These are phyloP conservation scores for Beauveria sp. DNA, from an alignment of 2,329 filamentous ascomycete genomes.

Conservation along the genomic window DNA sequence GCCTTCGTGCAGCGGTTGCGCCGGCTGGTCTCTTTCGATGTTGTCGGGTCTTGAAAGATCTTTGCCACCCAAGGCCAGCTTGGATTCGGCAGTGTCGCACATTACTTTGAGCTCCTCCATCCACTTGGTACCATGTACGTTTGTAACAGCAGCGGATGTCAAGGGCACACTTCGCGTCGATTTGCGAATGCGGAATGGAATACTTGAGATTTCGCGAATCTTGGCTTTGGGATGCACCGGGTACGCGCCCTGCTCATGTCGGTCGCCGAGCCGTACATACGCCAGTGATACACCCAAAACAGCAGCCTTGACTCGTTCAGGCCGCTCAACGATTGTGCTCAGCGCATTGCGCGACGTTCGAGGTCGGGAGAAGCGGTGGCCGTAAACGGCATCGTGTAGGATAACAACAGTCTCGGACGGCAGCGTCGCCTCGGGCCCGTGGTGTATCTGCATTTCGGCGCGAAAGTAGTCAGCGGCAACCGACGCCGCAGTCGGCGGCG, in stretches of 20 bases:
- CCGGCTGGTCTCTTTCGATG: conserved; percentile 42
- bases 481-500: conserved; percentile 39
- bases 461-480: conserved; percentile 63
- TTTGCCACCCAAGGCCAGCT: conserved; percentile 67
- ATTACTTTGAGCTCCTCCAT: conserved; percentile 85
- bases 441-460: conserved; percentile 59
- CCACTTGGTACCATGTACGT: conserved; percentile 86
- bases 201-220: conserved; percentile 44
- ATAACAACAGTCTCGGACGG: conserved; percentile 67
- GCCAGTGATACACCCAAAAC: conserved; percentile 77
- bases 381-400: conserved; percentile 89
- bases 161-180: conserved; percentile 66
- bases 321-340: conserved; percentile 81
- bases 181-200: conserved; percentile 80
- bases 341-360: conserved; percentile 65
- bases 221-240: conserved; percentile 58
- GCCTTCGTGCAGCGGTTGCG: conserved; percentile 67
- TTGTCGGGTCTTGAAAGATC: conserved; percentile 63
- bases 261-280: conserved; percentile 81
- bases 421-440: conserved; percentile 34
- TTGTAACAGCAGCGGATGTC: conserved; percentile 69
- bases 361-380: conserved; percentile 82
- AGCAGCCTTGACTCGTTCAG: conserved; percentile 80
- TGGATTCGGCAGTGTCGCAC: conserved; percentile 73
- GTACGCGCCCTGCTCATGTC: conserved; percentile 63